Evolutionary conservation across 352 stramenopile genomes (phyloP), one percentile per base, ranked within the genome.

Genomic region (Pythium apleroticum): DNA sequence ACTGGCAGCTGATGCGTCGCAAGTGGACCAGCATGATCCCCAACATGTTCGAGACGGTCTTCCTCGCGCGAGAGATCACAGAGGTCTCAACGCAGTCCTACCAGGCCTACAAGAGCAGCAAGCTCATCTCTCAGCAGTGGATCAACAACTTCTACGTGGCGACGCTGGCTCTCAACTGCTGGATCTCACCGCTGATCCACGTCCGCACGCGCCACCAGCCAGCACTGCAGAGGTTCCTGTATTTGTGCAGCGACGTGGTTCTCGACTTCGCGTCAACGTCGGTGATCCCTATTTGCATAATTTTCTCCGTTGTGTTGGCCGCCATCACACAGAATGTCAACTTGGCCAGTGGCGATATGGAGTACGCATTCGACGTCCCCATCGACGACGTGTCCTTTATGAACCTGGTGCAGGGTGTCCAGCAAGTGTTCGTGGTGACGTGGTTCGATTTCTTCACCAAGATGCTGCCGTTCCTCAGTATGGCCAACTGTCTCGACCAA

Each of bases 31-130:
- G 14, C 33, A 53, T 5, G 27, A 39, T 19, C 7, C 20, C 28
- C 2, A 30, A 27, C 22, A 54, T 52, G 4, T 73, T 73, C 27
- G 66, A 66, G 25, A 20, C 58, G 3, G 17, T 52, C 10, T 73
- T 69, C 15, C 31, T 73, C n/a, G 8, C 54, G 24, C 60, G 60
- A 6, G 60, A 73, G 19, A 12, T 63, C 27, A 7, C 66, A 15
- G 65, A 72, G 28, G 43, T 72, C 37, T 30, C 28, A 10, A 52
- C 50, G 49, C 59, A 72, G 55, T 52, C 59, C 19, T 72, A 64
- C 41, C 59, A 72, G 35, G 65, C 56, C 12, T 72, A 72, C 59
- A 72, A 68, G 55, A 56, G 53, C 46, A 72, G 59, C 39, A 43
- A 20, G 15, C 41, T 68, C 3, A 59, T 68, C 22, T 57, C 58